Percentiles rank a stretch among this genome's conserved stretches.
Evolutionary conservation across 1,284 basidiomycete genomes (phyloP).

Genomic region (Pseudozyma hubeiensis): DNA sequence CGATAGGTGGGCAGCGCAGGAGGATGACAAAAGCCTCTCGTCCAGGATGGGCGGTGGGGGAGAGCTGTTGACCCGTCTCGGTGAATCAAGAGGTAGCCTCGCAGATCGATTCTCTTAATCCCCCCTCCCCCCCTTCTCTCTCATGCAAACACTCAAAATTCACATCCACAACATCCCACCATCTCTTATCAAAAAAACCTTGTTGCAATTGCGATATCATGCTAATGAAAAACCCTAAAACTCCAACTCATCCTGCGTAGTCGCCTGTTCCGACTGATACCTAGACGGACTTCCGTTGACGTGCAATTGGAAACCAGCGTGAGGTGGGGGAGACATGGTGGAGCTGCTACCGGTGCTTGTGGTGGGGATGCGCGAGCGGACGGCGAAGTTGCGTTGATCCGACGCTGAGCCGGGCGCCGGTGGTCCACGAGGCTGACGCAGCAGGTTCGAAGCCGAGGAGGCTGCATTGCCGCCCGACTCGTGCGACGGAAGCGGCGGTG

Average conservation of each 20-base stretch:
- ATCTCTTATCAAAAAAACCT: no score
- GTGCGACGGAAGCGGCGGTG: conserved; percentile 53
- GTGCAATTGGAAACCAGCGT: conserved; percentile 28
- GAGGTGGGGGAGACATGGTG: conserved; percentile 11
- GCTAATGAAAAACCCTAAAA: conserved; percentile 22
- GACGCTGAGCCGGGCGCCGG: conserved; percentile 39
- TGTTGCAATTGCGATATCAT: neutral
- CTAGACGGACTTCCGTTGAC: conserved; percentile 42
- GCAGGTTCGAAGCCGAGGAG: conserved; percentile 27
- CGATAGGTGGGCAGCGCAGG: conserved; percentile 11
- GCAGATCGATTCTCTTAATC: conserved; percentile 32
- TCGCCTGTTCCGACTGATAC: conserved; percentile 29
- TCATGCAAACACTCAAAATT: neutral
- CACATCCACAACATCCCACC: no score
- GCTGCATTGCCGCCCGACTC: conserved; percentile 23
- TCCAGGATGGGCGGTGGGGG: neutral
- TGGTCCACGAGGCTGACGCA: conserved; percentile 58
- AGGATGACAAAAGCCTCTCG: neutral
- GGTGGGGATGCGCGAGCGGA: conserved; percentile 44
- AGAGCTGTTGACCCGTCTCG: conserved; percentile 17
- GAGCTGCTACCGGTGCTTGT: conserved; percentile 12
- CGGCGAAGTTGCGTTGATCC: conserved; percentile 53
- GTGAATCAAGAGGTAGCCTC: conserved; percentile 1
- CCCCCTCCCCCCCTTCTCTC: no score
- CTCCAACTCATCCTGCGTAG: conserved; percentile 48